phyloP scores from a whole-genome alignment of 768 basidiomycete species.

The Termitomyces titanicus region DNA sequence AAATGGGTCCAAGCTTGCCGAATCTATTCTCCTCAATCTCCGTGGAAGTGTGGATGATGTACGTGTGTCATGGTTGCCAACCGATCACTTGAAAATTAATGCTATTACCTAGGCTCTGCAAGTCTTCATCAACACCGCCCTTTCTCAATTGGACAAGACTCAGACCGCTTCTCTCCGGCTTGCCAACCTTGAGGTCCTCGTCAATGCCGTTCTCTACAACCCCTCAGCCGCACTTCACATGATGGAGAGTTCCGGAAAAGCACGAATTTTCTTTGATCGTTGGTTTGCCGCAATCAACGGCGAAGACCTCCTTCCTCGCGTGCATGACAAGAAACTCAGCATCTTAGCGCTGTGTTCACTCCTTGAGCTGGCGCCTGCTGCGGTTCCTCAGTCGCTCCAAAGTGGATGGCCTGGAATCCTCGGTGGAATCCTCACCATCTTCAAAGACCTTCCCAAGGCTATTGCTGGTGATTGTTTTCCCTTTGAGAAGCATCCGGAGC shows the following conservation, averaged over 20 bases:
- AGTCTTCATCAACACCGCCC: conserved; percentile 58
- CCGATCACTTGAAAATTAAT: conserved; percentile 2
- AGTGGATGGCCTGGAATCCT: conserved; percentile 79
- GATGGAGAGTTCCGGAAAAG: conserved; percentile 64
- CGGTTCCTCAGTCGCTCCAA: conserved; percentile 55
- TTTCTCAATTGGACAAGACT: conserved; percentile 55
- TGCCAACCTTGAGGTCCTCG: conserved; percentile 78
- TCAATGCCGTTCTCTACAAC: conserved; percentile 84
- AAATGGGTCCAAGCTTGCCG: conserved; percentile 82
- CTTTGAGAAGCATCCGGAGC: neutral
- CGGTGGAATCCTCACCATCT: conserved; percentile 63
- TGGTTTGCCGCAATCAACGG: conserved; percentile 79
- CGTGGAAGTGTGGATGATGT: conserved; percentile 79
- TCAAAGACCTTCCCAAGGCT: conserved; percentile 76
- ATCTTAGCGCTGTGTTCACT: conserved; percentile 74
- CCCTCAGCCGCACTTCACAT: conserved; percentile 71
- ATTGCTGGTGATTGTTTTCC: conserved; percentile 49
- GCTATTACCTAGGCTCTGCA: conserved; percentile 51
- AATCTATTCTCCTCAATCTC: conserved; percentile 78
- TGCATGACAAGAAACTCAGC: conserved; percentile 87
- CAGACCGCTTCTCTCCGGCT: conserved; percentile 65
- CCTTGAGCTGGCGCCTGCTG: conserved; percentile 61
- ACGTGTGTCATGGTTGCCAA: conserved; percentile 19
- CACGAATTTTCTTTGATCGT: conserved; percentile 75
- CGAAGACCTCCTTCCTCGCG: conserved; percentile 63